phyloP scores from a whole-genome alignment of 1,284 basidiomycete species.

The Papiliotrema fonsecae region DNA sequence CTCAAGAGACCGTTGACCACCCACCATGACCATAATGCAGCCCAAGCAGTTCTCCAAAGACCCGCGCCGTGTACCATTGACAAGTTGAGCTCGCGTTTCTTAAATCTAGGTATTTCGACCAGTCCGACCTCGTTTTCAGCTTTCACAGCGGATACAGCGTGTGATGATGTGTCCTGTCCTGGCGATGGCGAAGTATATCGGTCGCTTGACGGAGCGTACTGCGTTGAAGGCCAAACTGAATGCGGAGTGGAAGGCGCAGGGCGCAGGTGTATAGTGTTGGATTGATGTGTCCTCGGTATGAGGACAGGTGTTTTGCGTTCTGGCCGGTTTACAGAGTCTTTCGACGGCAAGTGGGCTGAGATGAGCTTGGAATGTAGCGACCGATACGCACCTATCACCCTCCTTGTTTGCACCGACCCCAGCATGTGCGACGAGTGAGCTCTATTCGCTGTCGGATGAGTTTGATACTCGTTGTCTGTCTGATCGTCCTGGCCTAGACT shows the following conservation, averaged over 20 bases:
- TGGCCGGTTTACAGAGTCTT: no score
- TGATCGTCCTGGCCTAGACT: no score
- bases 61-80: conserved; percentile 22
- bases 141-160: no score
- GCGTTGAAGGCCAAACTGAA: neutral
- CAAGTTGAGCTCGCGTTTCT: conserved; percentile 34
- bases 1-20: conserved; percentile 18
- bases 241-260: neutral
- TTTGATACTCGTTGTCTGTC: no score
- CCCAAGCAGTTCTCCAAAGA: conserved; percentile 17
- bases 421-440: no score
- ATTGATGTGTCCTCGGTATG: no score
- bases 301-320: no score
- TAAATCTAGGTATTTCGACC: conserved; percentile 43
- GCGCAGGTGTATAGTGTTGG: no score
- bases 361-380: neutral
- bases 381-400: no score
- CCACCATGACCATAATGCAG: conserved; percentile 22
- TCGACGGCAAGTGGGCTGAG: neutral
- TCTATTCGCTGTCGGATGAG: no score
- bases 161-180: neutral
- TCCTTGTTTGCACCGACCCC: neutral
- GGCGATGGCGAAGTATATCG: neutral
- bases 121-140: conserved; percentile 7
- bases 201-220: neutral